Base-by-base conservation (phyloP, 2,329 filamentous ascomycete species). In the Rhynchosporium graminicola region DNA sequence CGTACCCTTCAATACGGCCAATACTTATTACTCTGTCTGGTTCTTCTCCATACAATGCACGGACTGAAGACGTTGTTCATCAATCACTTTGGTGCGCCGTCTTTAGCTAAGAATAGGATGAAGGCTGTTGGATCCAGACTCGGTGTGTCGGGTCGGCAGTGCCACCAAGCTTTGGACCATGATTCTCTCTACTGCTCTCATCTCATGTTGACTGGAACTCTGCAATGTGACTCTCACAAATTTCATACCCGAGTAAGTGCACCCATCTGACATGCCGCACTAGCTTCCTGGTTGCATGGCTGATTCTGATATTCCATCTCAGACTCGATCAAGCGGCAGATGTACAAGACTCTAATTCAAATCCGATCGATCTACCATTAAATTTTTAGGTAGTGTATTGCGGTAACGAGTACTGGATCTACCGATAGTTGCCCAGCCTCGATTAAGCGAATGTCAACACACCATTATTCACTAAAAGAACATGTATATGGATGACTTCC, bases 151-250 rank as follows among this genome's bases (percentile, higher is more conserved):
- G 2, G 68, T 78, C 3, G 77, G 73, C 13, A 81, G 79, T 64
- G 69, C 81, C 10, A 78, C 78, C 9, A 82, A 82, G 68, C 68
- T 80, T 20, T 20, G 20, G 20, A 20, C 20, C 6, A 75, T 79
- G 63, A 78, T 76, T 2, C 73, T 80, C 2, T 79, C 77, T 58
- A 74, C 74, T 5, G 78, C 77, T 63, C 71, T 81, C 20, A 71
- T 74, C 13, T 74, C 78, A 61, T 72, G 73, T n/a, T 77, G 79
- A 1, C 75, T 78, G 59, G 63, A 67, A 15, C 68, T 73, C 38
- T 80, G 76, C 69, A 74, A 76, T 45, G 72, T 76, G 3, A 75
- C 77, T 6, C 74, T 80, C 58, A 79, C 78, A 0, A 74, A 75
- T 29, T 78, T 76, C 59, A 68, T 80, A 12, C 77, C 79, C 0